Evolutionary conservation across 305 asterid genomes (phyloP), one percentile per base, ranked within the genome.

Genomic region (Fraxinus paxiana): DNA sequence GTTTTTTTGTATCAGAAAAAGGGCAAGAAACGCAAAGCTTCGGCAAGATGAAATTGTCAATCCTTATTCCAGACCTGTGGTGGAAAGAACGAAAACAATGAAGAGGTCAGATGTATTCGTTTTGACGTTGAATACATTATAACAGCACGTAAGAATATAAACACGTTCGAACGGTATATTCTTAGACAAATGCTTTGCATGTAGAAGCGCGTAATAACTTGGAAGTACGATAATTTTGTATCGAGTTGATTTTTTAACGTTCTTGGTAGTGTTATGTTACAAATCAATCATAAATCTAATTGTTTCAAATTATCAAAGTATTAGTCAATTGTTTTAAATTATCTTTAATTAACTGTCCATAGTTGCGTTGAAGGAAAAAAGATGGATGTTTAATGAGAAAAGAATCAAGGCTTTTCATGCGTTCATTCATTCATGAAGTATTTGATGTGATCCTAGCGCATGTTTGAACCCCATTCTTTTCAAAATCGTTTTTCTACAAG

Each of bases 1-100:
- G 10, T 63, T 80, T 51, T 73, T 56, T 20, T 78, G 63, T 67
- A 26, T 73, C 94, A 95, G 99, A 95, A 95, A 87, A 90, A 89
- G 78, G 97, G 97, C 65, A 88, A 85, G 86, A 95, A 93, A 80
- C 90, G 98, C 65, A 95, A 38, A 90, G 83, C 94, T 95, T 48
- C 95, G 96, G 9, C 92, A 90, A 84, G 97, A 92, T 75, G 99
- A 93, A 85, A 84, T 93, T 48, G 90, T 89, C 5, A 15, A 28
- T 74, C 94, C 97, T 15, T 86, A 88, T 72, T 74, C 90, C 13
- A 81, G 83, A 79, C 93, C 94, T 0, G 94, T 92, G 99, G 98
- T 87, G 92, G 1, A 89, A 83, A n/a, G 96, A 93, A 86, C 82
- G 97, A 18, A 91, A 91, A 80, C 90, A 93, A 22, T 94, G 88